phyloP scores from a whole-genome alignment of 495 filamentous ascomycete species.

The Podospora sp. region DNA sequence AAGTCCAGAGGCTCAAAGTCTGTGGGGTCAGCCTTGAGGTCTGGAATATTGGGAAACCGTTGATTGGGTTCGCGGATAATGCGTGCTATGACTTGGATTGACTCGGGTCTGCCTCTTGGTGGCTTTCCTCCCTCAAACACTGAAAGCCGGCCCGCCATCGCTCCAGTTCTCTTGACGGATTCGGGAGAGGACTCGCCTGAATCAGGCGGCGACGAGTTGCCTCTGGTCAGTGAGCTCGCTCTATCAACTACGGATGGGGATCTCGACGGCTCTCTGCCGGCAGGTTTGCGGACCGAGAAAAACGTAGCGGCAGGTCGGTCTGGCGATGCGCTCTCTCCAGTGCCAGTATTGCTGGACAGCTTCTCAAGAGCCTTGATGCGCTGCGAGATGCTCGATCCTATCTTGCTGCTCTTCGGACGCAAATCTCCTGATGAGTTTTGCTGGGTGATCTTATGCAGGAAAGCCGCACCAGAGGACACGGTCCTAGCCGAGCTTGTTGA shows the following conservation, averaged over 20 bases:
- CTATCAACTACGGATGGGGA: conserved; percentile 52
- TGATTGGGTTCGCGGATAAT: conserved; percentile 66
- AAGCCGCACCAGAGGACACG: conserved; percentile 51
- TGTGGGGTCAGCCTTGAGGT: conserved; percentile 37
- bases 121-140: conserved; percentile 49
- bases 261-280: conserved; percentile 43
- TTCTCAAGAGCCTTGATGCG: conserved; percentile 86
- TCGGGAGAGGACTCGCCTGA: conserved; percentile 39
- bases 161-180: conserved; percentile 43
- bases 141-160: conserved; percentile 49
- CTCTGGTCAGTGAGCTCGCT: conserved; percentile 40
- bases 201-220: conserved; percentile 40
- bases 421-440: conserved; percentile 47
- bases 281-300: conserved; percentile 55
- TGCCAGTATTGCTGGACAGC: conserved; percentile 53
- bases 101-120: conserved; percentile 58
- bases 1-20: conserved; percentile 59
- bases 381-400: conserved; percentile 85
- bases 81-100: conserved; percentile 78
- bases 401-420: conserved; percentile 73
- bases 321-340: conserved; percentile 26
- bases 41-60: conserved; percentile 49
- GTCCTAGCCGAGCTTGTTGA: conserved; percentile 45
- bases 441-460: conserved; percentile 50
- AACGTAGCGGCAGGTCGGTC: conserved; percentile 48